Conservation (phyloP, 768 basidiomycete genomes). For the Panus rudis region DNA sequence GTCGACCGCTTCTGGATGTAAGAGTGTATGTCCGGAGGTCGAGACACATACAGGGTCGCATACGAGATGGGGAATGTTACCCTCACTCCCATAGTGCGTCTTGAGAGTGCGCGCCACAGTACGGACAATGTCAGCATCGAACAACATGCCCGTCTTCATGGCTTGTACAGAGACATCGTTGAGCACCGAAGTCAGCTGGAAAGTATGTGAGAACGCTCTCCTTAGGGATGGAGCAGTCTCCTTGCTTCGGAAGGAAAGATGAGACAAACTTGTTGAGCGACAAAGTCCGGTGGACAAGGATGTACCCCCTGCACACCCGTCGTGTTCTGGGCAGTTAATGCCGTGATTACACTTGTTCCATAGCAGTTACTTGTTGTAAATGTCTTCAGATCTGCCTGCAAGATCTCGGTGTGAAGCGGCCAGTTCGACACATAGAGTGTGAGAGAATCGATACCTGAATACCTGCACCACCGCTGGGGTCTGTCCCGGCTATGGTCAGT, state of each 20-base stretch:
- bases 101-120: conserved; percentile 47
- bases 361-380: conserved; percentile 75
- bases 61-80: conserved; percentile 47
- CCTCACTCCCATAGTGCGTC: conserved; percentile 25
- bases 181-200: conserved; percentile 62
- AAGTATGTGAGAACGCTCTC: neutral
- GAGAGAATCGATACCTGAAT: conserved; percentile 55
- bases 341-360: conserved; percentile 77
- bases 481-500: conserved; percentile 75
- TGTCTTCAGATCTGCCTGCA: conserved; percentile 80
- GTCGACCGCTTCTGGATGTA: conserved; percentile 58
- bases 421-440: neutral
- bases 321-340: conserved; percentile 87
- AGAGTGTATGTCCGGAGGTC: conserved; percentile 77
- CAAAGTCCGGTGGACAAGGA: conserved; percentile 59
- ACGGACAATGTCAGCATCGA: conserved; percentile 44
- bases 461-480: conserved; percentile 82
- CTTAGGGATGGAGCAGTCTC: neutral
- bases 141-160: conserved; percentile 91
- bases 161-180: conserved; percentile 64
- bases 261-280: conserved; percentile 60
- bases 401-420: neutral
- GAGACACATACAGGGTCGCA: conserved; percentile 91
- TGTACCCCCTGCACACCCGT: conserved; percentile 73
- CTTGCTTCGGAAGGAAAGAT: neutral